These are phyloP conservation scores for Psilocybe sp. DNA, from an alignment of 768 basidiomycete genomes.

Conservation along the genomic window DNA sequence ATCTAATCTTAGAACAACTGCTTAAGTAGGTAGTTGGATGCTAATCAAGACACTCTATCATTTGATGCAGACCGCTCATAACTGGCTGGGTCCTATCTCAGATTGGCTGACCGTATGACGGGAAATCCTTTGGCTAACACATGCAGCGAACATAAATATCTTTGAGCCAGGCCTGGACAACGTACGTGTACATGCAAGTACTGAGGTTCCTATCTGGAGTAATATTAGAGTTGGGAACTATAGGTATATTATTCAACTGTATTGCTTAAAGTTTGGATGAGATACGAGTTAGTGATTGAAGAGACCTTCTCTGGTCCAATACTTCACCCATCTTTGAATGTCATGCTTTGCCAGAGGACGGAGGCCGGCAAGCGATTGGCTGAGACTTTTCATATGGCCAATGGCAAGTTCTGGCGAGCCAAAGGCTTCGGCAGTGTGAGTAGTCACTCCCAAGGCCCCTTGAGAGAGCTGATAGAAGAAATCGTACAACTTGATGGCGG, in stretches of 20 bases:
- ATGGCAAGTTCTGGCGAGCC: constrained; percentile 1
- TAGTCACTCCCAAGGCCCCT: background rate
- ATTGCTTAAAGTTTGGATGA: background rate
- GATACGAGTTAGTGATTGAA: background rate
- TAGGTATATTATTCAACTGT: too few relatives aligned
- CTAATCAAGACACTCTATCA: background rate
- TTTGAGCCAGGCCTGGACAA: too few relatives aligned
- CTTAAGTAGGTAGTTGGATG: too few relatives aligned
- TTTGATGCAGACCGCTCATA: background rate
- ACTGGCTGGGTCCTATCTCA: too few relatives aligned
- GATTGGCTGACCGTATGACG: background rate
- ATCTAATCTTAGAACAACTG: too few relatives aligned
- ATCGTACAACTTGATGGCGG: constrained; percentile 7
- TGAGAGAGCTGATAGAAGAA: constrained; percentile 4
- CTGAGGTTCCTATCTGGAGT: too few relatives aligned
- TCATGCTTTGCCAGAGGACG: background rate
- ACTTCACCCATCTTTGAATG: constrained; percentile 4
- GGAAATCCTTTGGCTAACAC: background rate
- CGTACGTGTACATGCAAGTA: too few relatives aligned
- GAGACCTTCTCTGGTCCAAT: background rate
- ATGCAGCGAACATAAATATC: background rate
- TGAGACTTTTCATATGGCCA: constrained; percentile 1
- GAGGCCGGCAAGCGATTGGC: constrained; percentile 2
- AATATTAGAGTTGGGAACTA: background rate
- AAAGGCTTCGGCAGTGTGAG: constrained; percentile 3